A percentile compares a stretch with the other conserved stretches of the same genome.
phyloP scores from a whole-genome alignment of 352 stramenopile species.

The Phytophthora cactorum region DNA sequence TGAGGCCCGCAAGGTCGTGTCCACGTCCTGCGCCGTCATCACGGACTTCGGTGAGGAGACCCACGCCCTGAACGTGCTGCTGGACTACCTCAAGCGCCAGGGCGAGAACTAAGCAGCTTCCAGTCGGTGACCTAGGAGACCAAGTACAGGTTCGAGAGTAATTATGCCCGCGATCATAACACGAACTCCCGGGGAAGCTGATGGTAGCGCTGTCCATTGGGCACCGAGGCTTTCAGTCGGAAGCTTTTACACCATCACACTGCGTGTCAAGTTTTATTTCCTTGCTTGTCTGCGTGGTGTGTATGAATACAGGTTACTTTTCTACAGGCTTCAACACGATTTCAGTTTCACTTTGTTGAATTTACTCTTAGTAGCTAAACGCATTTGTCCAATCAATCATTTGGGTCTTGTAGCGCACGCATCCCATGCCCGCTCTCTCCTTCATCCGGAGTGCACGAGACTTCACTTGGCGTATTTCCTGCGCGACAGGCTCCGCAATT shows the following conservation, averaged over 20 bases:
- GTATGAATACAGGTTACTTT: neutral
- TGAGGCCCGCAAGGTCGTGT: slow-evolving; percentile 98
- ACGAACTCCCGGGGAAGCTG: slow-evolving; percentile 25
- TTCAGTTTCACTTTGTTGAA: slow-evolving; percentile 19
- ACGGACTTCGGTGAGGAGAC: slow-evolving; percentile 99
- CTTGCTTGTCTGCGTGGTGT: neutral
- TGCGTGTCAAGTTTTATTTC: slow-evolving; percentile 8
- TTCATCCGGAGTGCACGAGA: slow-evolving; percentile 27
- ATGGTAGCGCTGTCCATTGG: slow-evolving; percentile 29
- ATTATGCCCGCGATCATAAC: slow-evolving; percentile 34
- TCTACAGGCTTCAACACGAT: neutral
- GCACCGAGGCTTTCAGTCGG: slow-evolving; percentile 43
- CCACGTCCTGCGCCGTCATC: slow-evolving; percentile 98
- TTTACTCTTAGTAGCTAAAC: slow-evolving; percentile 19
- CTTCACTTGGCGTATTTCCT: slow-evolving; percentile 22
- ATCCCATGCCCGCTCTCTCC: slow-evolving; percentile 13
- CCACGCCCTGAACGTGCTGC: slow-evolving; percentile 96
- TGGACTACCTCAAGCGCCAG: slow-evolving; percentile 99
- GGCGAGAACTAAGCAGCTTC: slow-evolving; percentile 81
- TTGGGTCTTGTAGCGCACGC: slow-evolving; percentile 9
- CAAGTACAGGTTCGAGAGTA: slow-evolving; percentile 32
- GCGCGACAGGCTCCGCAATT: slow-evolving; percentile 6
- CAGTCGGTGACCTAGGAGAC: slow-evolving; percentile 29
- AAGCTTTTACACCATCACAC: slow-evolving; percentile 45
- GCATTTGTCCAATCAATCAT: slow-evolving; percentile 22